Evolutionary conservation across 495 filamentous ascomycete species (phyloP).

Genomic region (Astrocystis sublimbata): DNA sequence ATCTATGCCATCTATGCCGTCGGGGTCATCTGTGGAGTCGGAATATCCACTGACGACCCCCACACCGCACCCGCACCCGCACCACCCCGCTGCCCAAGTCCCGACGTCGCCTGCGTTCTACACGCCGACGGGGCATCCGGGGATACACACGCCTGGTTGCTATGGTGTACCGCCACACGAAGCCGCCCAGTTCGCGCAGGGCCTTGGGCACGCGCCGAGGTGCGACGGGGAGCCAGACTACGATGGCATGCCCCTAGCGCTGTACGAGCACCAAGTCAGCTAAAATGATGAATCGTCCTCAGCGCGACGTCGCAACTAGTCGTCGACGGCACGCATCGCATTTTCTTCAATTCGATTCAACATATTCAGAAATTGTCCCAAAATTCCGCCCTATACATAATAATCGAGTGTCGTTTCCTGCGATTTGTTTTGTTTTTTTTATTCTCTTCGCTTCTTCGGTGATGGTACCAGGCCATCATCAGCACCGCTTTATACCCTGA

Average conservation of each 20-base stretch:
- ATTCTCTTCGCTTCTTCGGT: too few relatives aligned
- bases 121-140: background rate
- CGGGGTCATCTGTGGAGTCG: background rate
- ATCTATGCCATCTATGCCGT: too few relatives aligned
- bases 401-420: too few relatives aligned
- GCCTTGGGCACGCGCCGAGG: background rate
- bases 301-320: too few relatives aligned
- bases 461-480: too few relatives aligned
- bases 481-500: too few relatives aligned
- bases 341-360: too few relatives aligned
- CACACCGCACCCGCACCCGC: background rate
- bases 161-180: constrained; percentile 10
- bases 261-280: constrained; percentile 9
- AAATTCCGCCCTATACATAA: too few relatives aligned
- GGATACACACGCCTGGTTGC: constrained; percentile 10
- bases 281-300: too few relatives aligned
- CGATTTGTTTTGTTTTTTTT: too few relatives aligned
- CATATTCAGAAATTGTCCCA: too few relatives aligned
- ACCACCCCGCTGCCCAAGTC: background rate
- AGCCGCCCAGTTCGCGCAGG: constrained; percentile 2
- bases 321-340: too few relatives aligned
- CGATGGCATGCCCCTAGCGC: constrained; percentile 15
- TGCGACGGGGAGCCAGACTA: constrained; percentile 15
- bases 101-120: constrained; percentile 15
- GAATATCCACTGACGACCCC: constrained; percentile 13